These are phyloP conservation scores for Chamaecrista fasciculata DNA, from an alignment of 306 rosid species.

Conservation along the genomic window DNA sequence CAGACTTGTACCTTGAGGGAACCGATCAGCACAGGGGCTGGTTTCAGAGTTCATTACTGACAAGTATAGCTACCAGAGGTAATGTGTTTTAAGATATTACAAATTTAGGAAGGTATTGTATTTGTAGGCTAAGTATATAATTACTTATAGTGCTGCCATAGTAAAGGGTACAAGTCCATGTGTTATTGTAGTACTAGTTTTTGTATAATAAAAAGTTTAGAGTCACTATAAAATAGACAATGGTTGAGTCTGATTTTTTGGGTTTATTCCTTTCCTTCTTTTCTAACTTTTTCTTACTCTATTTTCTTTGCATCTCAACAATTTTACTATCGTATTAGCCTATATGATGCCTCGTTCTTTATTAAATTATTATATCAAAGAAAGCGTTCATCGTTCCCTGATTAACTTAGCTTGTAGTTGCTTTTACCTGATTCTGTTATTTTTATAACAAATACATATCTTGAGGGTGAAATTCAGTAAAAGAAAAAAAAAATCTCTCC, in stretches of 20 bases:
- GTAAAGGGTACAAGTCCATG: not conserved
- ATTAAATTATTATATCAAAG: not conserved
- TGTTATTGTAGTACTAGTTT: not conserved
- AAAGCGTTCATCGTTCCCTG: not conserved
- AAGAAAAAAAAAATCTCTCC: no score
- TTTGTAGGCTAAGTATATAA: not conserved
- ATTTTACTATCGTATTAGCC: slow-evolving; percentile 5
- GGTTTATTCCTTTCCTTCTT: not conserved
- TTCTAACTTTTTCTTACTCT: not conserved
- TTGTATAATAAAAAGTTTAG: not conserved
- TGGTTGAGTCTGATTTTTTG: not conserved
- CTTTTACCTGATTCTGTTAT: not conserved
- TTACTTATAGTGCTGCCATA: not conserved
- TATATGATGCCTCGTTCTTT: not conserved
- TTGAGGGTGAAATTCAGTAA: not conserved
- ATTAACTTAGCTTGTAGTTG: not conserved
- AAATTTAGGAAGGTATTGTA: not conserved
- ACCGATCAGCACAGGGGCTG: slow-evolving; percentile 99
- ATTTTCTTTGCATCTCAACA: slow-evolving; percentile 2
- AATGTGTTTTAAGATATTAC: not conserved
- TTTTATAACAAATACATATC: not conserved
- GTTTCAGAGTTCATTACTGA: slow-evolving; percentile 97
- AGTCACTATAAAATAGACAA: not conserved
- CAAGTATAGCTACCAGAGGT: slow-evolving; percentile 94
- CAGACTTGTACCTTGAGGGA: slow-evolving; percentile 96